Evolutionary conservation across 2,329 filamentous ascomycete genomes (phyloP).

Genomic region (Claviceps digitariae): DNA sequence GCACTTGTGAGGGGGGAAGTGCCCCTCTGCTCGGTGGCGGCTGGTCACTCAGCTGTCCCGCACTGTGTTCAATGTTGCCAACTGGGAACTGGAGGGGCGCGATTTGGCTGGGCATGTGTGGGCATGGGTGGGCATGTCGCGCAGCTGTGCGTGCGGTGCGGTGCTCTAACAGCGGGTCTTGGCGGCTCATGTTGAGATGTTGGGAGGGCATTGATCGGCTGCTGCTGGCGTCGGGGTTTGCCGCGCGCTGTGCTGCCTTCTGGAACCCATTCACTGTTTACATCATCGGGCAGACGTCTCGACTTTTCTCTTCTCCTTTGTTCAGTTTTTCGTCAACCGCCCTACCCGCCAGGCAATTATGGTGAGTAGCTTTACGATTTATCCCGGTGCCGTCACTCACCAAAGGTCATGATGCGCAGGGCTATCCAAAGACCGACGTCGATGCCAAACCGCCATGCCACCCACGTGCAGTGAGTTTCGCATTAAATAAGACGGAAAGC

Average conservation of each 20-base stretch:
- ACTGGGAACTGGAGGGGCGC: no score
- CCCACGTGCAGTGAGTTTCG: constrained; percentile 55
- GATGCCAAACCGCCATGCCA: constrained; percentile 70
- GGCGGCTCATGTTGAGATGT: not conserved
- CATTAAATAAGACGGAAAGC: no score
- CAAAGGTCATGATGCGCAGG: not conserved
- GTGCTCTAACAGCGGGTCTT: constrained; percentile 2
- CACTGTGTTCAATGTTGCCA: not conserved
- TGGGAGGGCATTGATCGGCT: no score
- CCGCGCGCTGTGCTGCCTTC: not conserved
- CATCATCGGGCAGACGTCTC: no score
- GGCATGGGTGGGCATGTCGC: no score
- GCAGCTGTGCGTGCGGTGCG: not conserved
- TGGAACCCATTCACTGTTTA: no score
- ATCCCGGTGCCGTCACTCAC: not conserved
- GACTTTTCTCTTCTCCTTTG: not conserved
- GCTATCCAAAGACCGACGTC: constrained; percentile 51
- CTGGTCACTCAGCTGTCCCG: not conserved
- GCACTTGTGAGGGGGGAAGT: not conserved
- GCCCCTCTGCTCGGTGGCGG: no score
- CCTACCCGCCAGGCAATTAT: not conserved
- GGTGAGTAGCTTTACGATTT: not conserved
- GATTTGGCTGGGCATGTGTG: not conserved
- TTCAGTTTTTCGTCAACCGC: not conserved
- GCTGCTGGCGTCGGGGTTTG: no score